Conservation (phyloP, 176 grass and related monocot genomes). For the Rhynchospora breviuscula region DNA sequence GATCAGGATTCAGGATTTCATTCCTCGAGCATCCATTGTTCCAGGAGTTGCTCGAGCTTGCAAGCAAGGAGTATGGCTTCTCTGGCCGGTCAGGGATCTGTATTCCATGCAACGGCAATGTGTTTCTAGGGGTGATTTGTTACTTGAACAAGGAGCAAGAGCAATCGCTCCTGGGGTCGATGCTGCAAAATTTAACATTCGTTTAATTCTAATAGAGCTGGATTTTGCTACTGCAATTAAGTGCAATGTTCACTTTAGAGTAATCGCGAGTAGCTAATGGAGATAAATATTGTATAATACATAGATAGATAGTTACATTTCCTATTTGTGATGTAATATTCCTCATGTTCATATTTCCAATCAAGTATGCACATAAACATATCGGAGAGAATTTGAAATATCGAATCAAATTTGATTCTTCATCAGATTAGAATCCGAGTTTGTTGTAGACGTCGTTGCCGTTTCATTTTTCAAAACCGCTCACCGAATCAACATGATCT, state of each 20-base stretch:
- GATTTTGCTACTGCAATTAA: conserved; percentile 14
- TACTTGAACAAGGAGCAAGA: conserved; percentile 34
- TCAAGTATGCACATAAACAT: too few relatives aligned
- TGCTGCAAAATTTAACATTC: conserved; percentile 21
- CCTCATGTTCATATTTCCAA: too few relatives aligned
- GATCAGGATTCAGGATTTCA: conserved; percentile 47
- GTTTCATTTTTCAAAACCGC: too few relatives aligned
- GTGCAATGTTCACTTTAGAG: not conserved
- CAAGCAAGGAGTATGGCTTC: conserved; percentile 61
- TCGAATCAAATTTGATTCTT: too few relatives aligned
- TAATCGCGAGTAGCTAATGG: conserved; percentile 4
- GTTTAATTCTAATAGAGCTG: conserved; percentile 4
- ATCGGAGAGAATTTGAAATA: too few relatives aligned
- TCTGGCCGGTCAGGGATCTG: conserved; percentile 33
- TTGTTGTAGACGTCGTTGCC: too few relatives aligned
- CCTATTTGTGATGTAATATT: too few relatives aligned
- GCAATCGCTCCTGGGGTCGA: not conserved
- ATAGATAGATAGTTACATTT: too few relatives aligned
- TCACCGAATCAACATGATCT: too few relatives aligned
- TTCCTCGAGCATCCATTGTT: conserved; percentile 84
- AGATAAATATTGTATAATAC: conserved; percentile 22
- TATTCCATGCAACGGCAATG: conserved; percentile 71
- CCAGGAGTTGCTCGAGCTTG: conserved; percentile 61
- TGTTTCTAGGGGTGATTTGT: conserved; percentile 59
- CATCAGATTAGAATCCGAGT: too few relatives aligned